phyloP scores from a whole-genome alignment of 805 yeast species.

The Monosporozyma unispora region DNA sequence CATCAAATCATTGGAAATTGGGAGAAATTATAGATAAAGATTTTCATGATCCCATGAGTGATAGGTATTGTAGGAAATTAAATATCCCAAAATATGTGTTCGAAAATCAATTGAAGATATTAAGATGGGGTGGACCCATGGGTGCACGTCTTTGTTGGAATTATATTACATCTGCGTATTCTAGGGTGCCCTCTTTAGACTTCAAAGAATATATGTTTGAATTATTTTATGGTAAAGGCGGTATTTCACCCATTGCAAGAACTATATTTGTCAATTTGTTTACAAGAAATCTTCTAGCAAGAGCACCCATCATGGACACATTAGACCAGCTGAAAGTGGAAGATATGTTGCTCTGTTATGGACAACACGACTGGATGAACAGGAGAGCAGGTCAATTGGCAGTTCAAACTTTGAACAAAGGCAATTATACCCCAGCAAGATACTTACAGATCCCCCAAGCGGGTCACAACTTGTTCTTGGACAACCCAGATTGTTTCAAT shows the following conservation, averaged over 20 bases:
- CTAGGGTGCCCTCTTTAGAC: slow-evolving; percentile 18
- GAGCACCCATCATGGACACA: slow-evolving; percentile 55
- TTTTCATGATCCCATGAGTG: slow-evolving; percentile 37
- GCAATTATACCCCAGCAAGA: slow-evolving; percentile 4
- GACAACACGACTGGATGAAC: slow-evolving; percentile 69
- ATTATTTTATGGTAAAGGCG: slow-evolving; percentile 12
- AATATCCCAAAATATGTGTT: slow-evolving; percentile 26
- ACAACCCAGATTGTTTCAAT: slow-evolving; percentile 50
- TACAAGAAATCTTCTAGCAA: slow-evolving; percentile 37
- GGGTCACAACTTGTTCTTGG: slow-evolving; percentile 75
- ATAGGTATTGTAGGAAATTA: slow-evolving; percentile 24
- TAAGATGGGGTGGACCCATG: slow-evolving; percentile 37
- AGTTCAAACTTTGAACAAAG: slow-evolving; percentile 9
- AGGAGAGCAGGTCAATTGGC: slow-evolving; percentile 38
- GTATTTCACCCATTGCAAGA: slow-evolving; percentile 8
- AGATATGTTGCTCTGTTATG: slow-evolving; percentile 42
- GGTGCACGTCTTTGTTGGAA: slow-evolving; percentile 34
- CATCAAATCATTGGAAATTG: slow-evolving; percentile 16
- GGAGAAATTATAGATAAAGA: slow-evolving; percentile 16
- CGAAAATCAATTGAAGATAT: slow-evolving; percentile 35
- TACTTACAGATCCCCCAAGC: slow-evolving; percentile 33
- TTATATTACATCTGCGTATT: slow-evolving; percentile 26
- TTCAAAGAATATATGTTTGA: slow-evolving; percentile 21
- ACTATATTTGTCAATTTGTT: slow-evolving; percentile 23
- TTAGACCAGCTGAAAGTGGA: slow-evolving; percentile 30